Base-by-base conservation (phyloP, 108 stramenopile genomes). In the Skeletonema potamos region DNA sequence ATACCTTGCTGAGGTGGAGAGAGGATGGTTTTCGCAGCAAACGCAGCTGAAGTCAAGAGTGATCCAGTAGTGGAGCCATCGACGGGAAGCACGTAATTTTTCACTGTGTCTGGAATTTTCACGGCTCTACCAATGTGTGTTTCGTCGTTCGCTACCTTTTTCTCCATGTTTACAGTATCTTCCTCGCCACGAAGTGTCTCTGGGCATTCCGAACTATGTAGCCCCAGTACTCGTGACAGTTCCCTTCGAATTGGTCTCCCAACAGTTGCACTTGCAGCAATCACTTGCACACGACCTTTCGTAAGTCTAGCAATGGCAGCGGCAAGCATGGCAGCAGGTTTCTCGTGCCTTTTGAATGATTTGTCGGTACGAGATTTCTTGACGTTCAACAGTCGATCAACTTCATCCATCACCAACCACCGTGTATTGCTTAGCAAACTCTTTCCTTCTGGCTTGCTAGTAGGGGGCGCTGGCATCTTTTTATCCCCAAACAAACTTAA, bases 221-320 rank as follows among this genome's bases (percentile, higher is more conserved):
- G 71, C 27, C 93, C 93, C 64, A 98, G 66, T 13, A 96, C 89
- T 36, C 94, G 86, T 7, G 90, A 74, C 22, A 98, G 57, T 62
- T 96, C 96, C 33, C 98, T 85, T 66, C 87, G 87, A 29, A 98
- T 82, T 7, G 92, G 87, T 29, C 98, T 77, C 17, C 98, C 98
- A 30, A 98, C 95, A 0, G 98, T 98, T 6, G 98, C 96, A 72
- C 94, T 96, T 10, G 92, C 95, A 9, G 91, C 93, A 24, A 97
- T 83, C 27, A 97, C 77, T 79, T 97, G 93, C 0, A 72, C 84
- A 29, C 77, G 69, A 17, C 93, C 92, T 43, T 89, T 64, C 1
- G 91, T 91, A 20, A 81, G 44, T 26, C 89, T 77, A 13, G 92
- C 85, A 26, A 90, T 79, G 2, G 92, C 86, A 18, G 92, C 84